A percentile compares a stretch with the other conserved stretches of the same genome.
Conservation (phyloP, 2,329 filamentous ascomycete species). For the Cladobotryum protrusum region DNA sequence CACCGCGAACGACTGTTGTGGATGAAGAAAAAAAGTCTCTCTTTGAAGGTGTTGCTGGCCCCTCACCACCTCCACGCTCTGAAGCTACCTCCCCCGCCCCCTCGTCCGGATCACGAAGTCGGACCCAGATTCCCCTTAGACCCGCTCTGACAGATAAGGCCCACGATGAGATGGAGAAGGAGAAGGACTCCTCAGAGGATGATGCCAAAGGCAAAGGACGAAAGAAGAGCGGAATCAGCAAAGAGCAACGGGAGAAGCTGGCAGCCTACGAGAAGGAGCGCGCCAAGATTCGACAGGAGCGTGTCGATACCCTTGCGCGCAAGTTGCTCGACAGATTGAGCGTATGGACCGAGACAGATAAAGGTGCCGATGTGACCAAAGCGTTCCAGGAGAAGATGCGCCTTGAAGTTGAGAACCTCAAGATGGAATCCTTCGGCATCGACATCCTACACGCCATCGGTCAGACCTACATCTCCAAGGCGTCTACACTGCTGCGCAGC, state of each 20-base stretch:
- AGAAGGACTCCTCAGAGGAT: conserved; percentile 52
- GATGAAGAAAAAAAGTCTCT: conserved; percentile 30
- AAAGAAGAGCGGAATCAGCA: conserved; percentile 79
- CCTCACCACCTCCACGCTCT: conserved; percentile 26
- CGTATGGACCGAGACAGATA: conserved; percentile 97
- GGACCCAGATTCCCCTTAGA: conserved; percentile 62
- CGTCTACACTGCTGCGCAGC: conserved; percentile 79
- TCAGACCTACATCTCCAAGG: conserved; percentile 82
- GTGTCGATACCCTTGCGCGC: conserved; percentile 73
- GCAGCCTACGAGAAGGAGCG: conserved; percentile 84
- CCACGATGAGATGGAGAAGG: conserved; percentile 62
- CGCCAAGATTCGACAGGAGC: conserved; percentile 75
- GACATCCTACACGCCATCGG: conserved; percentile 96
- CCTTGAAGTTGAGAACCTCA: conserved; percentile 93
- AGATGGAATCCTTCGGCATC: conserved; percentile 97
- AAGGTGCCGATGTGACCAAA: conserved; percentile 71
- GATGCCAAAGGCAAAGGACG: conserved; percentile 53
- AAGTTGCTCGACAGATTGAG: conserved; percentile 87
- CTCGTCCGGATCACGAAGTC: conserved; percentile 37
- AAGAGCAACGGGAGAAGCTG: conserved; percentile 90
- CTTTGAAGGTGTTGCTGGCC: conserved; percentile 16
- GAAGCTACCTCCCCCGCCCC: conserved; percentile 35
- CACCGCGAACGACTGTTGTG: conserved; percentile 35
- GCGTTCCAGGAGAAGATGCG: conserved; percentile 93
- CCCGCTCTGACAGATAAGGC: conserved; percentile 79